Conservation (phyloP, 2,329 filamentous ascomycete genomes). For the Teratosphaeriaceae sp. region DNA sequence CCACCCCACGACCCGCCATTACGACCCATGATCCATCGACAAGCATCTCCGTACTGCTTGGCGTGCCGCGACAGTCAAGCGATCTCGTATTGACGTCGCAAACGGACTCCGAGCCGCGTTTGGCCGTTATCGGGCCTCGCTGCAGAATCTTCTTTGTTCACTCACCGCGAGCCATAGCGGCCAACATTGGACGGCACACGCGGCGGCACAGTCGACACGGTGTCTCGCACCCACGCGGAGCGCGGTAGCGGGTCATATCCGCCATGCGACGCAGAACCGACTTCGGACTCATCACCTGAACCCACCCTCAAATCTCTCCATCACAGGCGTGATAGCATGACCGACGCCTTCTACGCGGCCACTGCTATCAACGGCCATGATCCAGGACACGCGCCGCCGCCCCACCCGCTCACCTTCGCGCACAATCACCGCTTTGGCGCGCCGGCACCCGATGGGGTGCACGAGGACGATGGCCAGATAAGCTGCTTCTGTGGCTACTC, state of each 20-base stretch:
- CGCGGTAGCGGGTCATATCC: slow-evolving; percentile 18
- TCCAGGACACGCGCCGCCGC: slow-evolving; percentile 21
- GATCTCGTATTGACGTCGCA: neutral
- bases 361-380: slow-evolving; percentile 27
- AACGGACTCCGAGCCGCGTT: neutral
- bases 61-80: neutral
- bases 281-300: slow-evolving; percentile 25
- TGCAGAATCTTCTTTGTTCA: slow-evolving; percentile 3
- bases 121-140: neutral
- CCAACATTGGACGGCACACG: neutral
- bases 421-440: slow-evolving; percentile 17
- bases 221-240: neutral
- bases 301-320: slow-evolving; percentile 16
- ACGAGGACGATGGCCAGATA: slow-evolving; percentile 85
- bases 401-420: slow-evolving; percentile 20
- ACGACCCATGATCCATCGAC: slow-evolving; percentile 1
- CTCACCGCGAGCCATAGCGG: neutral
- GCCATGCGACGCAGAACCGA: slow-evolving; percentile 31
- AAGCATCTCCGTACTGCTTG: neutral
- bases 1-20: neutral
- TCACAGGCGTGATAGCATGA: slow-evolving; percentile 32
- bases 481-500: slow-evolving; percentile 93
- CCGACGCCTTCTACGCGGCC: slow-evolving; percentile 27
- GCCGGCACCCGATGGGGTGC: slow-evolving; percentile 25
- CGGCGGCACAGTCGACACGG: slow-evolving; percentile 3